Percentiles rank a stretch among this genome's conserved stretches.
phyloP scores from a whole-genome alignment of 106 monocot genomes.

The Ottelia alismoides region DNA sequence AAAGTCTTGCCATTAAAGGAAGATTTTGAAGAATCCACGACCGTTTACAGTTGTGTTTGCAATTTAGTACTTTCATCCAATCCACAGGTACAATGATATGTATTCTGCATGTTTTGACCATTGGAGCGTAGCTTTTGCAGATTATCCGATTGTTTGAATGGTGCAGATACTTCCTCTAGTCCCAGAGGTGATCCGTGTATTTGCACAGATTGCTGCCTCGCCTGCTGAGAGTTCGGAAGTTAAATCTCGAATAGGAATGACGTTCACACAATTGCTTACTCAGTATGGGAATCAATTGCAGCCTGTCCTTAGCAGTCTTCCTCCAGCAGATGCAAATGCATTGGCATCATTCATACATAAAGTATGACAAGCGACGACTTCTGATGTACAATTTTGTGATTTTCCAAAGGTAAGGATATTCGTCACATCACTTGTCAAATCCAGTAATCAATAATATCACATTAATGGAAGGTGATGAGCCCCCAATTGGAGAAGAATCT shows the following conservation, averaged over 20 bases:
- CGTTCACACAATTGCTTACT: slow-evolving; percentile 71
- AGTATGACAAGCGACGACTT: no score
- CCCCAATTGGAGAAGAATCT: no score
- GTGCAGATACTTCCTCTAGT: slow-evolving; percentile 73
- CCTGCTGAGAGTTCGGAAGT: slow-evolving; percentile 61
- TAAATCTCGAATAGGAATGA: slow-evolving; percentile 57
- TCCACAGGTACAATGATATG: slow-evolving; percentile 33
- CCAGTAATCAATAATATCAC: no score
- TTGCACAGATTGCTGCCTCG: slow-evolving; percentile 62
- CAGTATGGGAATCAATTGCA: slow-evolving; percentile 90
- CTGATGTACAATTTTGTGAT: no score
- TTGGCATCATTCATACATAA: slow-evolving; percentile 48
- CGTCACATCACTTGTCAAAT: no score
- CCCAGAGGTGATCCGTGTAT: slow-evolving; percentile 64
- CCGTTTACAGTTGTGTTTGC: slow-evolving; percentile 69
- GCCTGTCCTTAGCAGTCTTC: slow-evolving; percentile 49
- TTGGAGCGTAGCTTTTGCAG: background rate
- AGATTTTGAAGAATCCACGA: slow-evolving; percentile 76
- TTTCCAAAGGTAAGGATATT: no score
- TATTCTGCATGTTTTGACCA: background rate
- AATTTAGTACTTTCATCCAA: slow-evolving; percentile 63
- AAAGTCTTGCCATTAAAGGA: slow-evolving; percentile 92
- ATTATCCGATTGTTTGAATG: background rate
- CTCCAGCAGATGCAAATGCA: slow-evolving; percentile 69
- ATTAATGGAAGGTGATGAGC: no score